Base-by-base conservation (phyloP, 139 green algal genomes). In the Diplosphaera chodatii region DNA sequence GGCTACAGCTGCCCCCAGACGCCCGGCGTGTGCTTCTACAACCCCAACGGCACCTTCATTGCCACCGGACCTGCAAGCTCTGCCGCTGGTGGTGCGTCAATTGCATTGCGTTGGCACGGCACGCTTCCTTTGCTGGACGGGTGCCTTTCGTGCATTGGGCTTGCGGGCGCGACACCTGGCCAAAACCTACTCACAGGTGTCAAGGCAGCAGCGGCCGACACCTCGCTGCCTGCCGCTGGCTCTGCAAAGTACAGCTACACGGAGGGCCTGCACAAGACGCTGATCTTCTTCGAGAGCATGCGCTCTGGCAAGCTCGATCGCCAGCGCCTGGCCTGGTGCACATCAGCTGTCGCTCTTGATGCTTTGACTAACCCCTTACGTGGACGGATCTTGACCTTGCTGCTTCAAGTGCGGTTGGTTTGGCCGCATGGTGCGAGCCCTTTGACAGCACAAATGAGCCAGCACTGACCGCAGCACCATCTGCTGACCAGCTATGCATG, bases 251-350 rank as follows among this genome's bases (percentile, higher is more conserved):
- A 69, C 59, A 28, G 63, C 23, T 74, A 74, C 32, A n/a, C 69
- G 1, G 69, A 74, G 33, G 69, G 31, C 18, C 59, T 74, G 56
- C 69, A 69, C 33, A 74, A 74, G 33, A 40, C 32, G 0, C 67
- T 68, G 22, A 37, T 74, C 25, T 74, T 69, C 69, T 74, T 56
- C 32, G n/a, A 63, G 28, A 10, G 20, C 23, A 63, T 68, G 69
- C 32, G 33, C 23, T 68, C 59, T 4, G 69, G 67, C 40, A 64
- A 40, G 6, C 27, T 72, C 23, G 32, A 29, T 28, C 55, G 22
- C 10, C 66, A 59, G 66, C 66, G 66, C 32, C 66, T 71, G 6
- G 66, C 66, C 32, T 71, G 66, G 66, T 40, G 63, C 31, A n/a
- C n/a, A n/a, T n/a, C n/a, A n/a, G n/a, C n/a, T n/a, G n/a, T n/a